Conservation (phyloP, 2,329 filamentous ascomycete genomes). For the Herpotrichia juniperi region DNA sequence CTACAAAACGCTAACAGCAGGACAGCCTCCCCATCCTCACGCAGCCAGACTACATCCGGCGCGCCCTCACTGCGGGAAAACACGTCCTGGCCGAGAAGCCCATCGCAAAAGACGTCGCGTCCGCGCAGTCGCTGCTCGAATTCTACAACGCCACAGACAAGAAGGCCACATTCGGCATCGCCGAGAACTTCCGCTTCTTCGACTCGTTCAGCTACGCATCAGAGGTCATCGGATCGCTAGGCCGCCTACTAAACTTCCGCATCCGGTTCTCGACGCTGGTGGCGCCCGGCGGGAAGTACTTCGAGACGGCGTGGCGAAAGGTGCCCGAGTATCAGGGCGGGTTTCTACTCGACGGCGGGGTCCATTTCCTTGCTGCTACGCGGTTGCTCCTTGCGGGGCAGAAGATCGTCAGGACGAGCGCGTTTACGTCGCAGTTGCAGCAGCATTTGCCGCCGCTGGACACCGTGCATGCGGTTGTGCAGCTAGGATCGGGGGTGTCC, state of each 20-base stretch:
- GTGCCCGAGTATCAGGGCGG: conserved; percentile 75
- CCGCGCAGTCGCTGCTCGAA: conserved; percentile 55
- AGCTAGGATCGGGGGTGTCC: conserved; percentile 59
- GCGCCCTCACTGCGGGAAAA: conserved; percentile 68
- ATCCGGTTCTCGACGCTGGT: conserved; percentile 55
- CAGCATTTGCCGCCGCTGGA: conserved; percentile 69
- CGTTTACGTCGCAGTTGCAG: conserved; percentile 62
- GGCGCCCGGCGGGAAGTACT: conserved; percentile 60
- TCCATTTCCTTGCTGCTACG: conserved; percentile 71
- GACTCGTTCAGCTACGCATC: conserved; percentile 60
- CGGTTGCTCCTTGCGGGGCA: conserved; percentile 62
- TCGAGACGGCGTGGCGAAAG: conserved; percentile 68
- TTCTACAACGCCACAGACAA: conserved; percentile 53
- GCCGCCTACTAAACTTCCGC: conserved; percentile 62
- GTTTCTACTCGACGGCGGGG: conserved; percentile 76
- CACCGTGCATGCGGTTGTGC: conserved; percentile 66
- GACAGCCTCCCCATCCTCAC: conserved; percentile 64
- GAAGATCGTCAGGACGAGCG: conserved; percentile 56
- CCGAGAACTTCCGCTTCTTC: conserved; percentile 75
- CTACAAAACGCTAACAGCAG: neutral
- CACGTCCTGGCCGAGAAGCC: conserved; percentile 75
- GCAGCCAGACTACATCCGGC: conserved; percentile 65
- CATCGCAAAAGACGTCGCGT: conserved; percentile 64
- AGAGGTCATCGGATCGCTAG: conserved; percentile 57
- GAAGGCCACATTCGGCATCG: conserved; percentile 55